phyloP scores from a whole-genome alignment of 2,329 filamentous ascomycete species.

The Colletotrichum horii region DNA sequence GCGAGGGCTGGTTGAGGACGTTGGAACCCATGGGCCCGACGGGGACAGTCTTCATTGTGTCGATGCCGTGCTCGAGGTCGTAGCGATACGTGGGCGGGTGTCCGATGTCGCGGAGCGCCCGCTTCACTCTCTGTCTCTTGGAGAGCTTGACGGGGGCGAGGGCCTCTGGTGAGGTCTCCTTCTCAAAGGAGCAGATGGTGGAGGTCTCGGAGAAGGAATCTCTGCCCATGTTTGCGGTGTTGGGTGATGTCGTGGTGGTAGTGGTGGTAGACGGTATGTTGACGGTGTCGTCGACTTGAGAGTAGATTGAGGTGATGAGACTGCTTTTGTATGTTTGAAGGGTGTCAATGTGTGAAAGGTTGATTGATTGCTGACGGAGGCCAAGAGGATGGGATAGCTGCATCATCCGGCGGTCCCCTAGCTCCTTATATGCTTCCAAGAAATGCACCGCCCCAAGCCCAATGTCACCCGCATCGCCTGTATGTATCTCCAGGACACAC shows the following conservation, averaged over 20 bases:
- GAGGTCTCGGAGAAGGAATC: conserved; percentile 13
- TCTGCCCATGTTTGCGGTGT: conserved; percentile 1
- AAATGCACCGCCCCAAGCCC: conserved; percentile 9
- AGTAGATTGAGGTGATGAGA: neutral
- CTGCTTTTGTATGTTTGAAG: neutral
- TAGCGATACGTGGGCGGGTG: conserved; percentile 15
- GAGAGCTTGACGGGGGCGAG: neutral
- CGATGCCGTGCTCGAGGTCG: conserved; percentile 15
- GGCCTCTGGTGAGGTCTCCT: neutral
- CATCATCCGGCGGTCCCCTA: neutral
- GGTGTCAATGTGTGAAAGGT: neutral
- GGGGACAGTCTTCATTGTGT: neutral
- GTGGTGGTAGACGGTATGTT: neutral
- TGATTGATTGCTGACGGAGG: conserved; percentile 15
- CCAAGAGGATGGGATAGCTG: neutral
- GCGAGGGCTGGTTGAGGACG: conserved; percentile 15
- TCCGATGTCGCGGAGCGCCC: conserved; percentile 4
- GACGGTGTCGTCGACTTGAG: neutral
- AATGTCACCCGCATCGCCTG: conserved; percentile 2
- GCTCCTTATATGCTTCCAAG: conserved; percentile 6
- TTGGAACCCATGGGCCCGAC: conserved; percentile 12
- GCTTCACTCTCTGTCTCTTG: conserved; percentile 10
- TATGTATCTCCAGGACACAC: neutral
- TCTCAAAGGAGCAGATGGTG: conserved; percentile 15
- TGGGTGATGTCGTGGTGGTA: neutral